phyloP scores from a whole-genome alignment of 208 protist species.

The Leishmania lainsoni region DNA sequence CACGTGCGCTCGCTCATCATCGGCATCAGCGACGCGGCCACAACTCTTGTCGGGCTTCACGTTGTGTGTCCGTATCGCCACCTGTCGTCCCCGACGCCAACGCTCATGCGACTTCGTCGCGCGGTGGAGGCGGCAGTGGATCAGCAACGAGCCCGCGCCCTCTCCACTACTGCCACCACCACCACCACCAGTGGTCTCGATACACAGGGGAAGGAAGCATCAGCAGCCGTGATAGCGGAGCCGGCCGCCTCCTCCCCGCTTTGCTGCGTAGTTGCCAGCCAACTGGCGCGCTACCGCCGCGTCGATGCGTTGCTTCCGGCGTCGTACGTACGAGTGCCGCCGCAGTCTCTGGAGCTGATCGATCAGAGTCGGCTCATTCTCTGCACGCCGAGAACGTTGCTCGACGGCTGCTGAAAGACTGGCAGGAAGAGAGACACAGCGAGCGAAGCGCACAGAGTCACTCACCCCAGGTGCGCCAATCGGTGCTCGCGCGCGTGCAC shows the following conservation, averaged over 20 bases:
- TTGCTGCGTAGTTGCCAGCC: slow-evolving; percentile 1
- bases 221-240: background rate
- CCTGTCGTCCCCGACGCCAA: slow-evolving; percentile 2
- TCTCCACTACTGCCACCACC: background rate
- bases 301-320: slow-evolving; percentile 19
- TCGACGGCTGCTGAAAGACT: background rate
- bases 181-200: background rate
- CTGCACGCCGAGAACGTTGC: slow-evolving; percentile 13
- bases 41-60: slow-evolving; percentile 62
- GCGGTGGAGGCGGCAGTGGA: slow-evolving; percentile 19
- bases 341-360: slow-evolving; percentile 27
- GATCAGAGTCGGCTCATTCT: slow-evolving; percentile 36
- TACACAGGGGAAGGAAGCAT: background rate
- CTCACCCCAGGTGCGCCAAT: background rate
- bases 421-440: background rate
- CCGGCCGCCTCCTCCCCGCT: background rate
- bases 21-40: slow-evolving; percentile 66
- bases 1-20: slow-evolving; percentile 32
- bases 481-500: no score
- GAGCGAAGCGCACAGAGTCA: background rate
- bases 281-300: slow-evolving; percentile 6
- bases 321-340: slow-evolving; percentile 17
- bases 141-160: background rate
- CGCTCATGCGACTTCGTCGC: slow-evolving; percentile 17
- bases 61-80: slow-evolving; percentile 71